phyloP scores from a whole-genome alignment of 208 protist species.

The Kentomonas sorsogonicus region DNA sequence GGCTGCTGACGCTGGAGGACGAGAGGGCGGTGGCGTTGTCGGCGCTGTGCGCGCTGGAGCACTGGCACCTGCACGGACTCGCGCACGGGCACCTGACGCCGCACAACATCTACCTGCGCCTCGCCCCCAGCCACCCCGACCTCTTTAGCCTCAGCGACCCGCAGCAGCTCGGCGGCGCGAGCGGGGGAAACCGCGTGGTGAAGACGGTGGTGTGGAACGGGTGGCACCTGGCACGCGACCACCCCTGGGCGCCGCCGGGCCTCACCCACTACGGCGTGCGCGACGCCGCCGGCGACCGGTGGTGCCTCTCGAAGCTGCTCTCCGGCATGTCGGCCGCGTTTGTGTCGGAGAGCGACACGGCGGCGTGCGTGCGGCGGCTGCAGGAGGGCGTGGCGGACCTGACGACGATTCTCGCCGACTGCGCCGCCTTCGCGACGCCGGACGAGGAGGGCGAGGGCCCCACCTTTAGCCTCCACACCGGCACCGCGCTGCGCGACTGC shows the following conservation, averaged over 20 bases:
- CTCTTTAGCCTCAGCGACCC: slow-evolving; percentile 62
- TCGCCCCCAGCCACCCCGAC: slow-evolving; percentile 32
- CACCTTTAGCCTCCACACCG: slow-evolving; percentile 50
- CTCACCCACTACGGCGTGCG: slow-evolving; percentile 35
- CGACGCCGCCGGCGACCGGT: slow-evolving; percentile 47
- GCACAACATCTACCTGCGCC: slow-evolving; percentile 66
- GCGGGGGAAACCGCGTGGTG: not conserved
- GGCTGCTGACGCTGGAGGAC: too few species aligned
- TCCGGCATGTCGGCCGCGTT: slow-evolving; percentile 20
- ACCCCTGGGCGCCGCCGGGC: slow-evolving; percentile 40
- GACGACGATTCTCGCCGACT: slow-evolving; percentile 38
- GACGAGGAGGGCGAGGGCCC: slow-evolving; percentile 41
- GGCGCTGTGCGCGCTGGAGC: slow-evolving; percentile 69
- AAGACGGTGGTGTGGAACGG: slow-evolving; percentile 10
- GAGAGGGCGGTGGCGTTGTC: slow-evolving; percentile 67
- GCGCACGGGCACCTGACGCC: slow-evolving; percentile 64
- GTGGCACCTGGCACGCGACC: not conserved
- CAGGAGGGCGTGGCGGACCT: slow-evolving; percentile 28
- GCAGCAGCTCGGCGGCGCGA: slow-evolving; percentile 28
- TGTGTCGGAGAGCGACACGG: slow-evolving; percentile 19
- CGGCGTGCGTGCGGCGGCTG: slow-evolving; percentile 19
- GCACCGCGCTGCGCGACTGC: slow-evolving; percentile 37
- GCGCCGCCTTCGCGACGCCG: slow-evolving; percentile 34
- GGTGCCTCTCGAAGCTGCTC: slow-evolving; percentile 50
- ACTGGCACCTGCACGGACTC: slow-evolving; percentile 79